Evolutionary conservation across 306 rosid species (phyloP).

Genomic region (Luffa acutangula): DNA sequence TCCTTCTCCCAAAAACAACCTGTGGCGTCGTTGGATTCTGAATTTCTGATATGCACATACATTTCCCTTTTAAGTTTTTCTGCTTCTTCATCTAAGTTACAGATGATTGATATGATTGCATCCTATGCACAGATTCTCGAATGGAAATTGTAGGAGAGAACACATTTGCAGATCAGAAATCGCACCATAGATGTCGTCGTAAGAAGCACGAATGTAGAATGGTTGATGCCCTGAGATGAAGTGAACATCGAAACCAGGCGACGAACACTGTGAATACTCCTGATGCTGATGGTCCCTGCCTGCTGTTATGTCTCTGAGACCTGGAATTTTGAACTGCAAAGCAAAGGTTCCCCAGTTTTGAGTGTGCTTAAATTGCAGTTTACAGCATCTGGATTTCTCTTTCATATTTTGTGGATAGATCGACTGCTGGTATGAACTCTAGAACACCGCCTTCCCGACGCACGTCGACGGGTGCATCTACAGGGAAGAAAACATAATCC

Average conservation of each 20-base stretch:
- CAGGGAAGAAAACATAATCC: neutral
- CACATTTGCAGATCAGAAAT: constrained; percentile 67
- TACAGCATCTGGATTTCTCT: neutral
- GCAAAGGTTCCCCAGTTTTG: neutral
- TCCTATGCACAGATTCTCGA: constrained; percentile 36
- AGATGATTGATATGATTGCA: neutral
- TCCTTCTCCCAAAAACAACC: neutral
- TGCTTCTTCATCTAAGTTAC: neutral
- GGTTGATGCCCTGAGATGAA: constrained; percentile 51
- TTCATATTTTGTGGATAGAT: neutral
- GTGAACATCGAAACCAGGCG: neutral
- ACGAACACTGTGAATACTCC: neutral
- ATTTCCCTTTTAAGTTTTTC: neutral
- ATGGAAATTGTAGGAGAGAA: constrained; percentile 92
- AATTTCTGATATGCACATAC: constrained; percentile 6
- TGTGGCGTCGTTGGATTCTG: neutral
- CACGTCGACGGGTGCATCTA: neutral
- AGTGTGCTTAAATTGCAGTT: neutral
- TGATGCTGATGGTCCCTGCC: neutral
- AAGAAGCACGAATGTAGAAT: constrained; percentile 88
- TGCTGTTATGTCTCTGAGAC: neutral
- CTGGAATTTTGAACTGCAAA: neutral
- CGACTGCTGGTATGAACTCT: neutral
- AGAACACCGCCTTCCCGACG: neutral
- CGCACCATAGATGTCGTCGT: constrained; percentile 87